These are phyloP conservation scores for Penicillium sp. DNA, from an alignment of 2,329 filamentous ascomycete species.

Conservation along the genomic window DNA sequence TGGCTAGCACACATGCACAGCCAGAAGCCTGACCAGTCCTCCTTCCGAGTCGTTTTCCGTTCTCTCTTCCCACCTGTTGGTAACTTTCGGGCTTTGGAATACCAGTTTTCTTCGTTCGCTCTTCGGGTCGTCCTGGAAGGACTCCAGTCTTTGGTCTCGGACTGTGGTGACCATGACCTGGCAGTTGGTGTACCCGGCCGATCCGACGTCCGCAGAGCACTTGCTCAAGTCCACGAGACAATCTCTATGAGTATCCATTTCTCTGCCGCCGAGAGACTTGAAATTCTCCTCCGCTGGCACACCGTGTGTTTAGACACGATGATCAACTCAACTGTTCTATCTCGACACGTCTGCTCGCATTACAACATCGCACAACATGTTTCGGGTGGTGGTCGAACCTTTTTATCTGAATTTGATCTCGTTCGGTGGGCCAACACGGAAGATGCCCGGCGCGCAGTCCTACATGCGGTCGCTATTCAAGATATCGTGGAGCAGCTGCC, in stretches of 20 bases:
- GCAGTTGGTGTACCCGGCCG: constrained; percentile 42
- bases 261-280: constrained; percentile 38
- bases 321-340: constrained; percentile 42
- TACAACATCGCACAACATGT: constrained; percentile 43
- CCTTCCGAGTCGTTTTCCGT: constrained; percentile 43
- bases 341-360: constrained; percentile 39
- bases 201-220: constrained; percentile 39
- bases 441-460: constrained; percentile 41
- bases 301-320: constrained; percentile 45
- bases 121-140: constrained; percentile 46
- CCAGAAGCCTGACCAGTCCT: constrained; percentile 31
- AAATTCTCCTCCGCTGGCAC: constrained; percentile 47
- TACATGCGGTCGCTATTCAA: constrained; percentile 48
- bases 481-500: constrained; percentile 48
- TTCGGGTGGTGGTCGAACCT: constrained; percentile 31
- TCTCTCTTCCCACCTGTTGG: constrained; percentile 39
- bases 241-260: constrained; percentile 40
- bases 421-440: constrained; percentile 39
- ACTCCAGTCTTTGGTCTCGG: constrained; percentile 44
- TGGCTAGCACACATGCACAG: constrained; percentile 41
- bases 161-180: constrained; percentile 39
- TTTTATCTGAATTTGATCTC: constrained; percentile 37
- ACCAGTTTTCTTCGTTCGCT: constrained; percentile 42
- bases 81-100: constrained; percentile 29
- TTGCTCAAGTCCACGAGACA: constrained; percentile 42